Evolutionary conservation across 768 basidiomycete genomes (phyloP), one percentile per base, ranked within the genome.

Genomic region (Termitomyces sp.): DNA sequence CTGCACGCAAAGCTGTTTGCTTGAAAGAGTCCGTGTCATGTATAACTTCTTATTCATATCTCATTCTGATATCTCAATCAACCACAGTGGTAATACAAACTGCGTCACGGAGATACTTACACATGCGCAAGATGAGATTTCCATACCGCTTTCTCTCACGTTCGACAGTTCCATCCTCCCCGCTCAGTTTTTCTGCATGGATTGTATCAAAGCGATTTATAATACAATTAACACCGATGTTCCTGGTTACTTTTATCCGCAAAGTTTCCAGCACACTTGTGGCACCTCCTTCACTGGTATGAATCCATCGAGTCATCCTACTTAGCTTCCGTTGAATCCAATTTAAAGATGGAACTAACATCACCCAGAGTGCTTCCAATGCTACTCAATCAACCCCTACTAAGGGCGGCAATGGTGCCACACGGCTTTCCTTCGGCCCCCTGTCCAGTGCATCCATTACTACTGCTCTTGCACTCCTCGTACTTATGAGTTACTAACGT

Each of bases 51-150:
- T 37, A 8, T 22, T 45, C 2, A 18, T n/a, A 13, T 20, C 32
- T 37, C 18, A 5, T 7, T 30, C n/a, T 18, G 12, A 42, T 46
- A 9, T 20, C 20, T 14, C 47, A 24, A 60, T 16, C 27, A 5
- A 30, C 27, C 16, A 10, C 16, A 78, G 77, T 56, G 75, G 73
- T 26, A 69, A 64, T 40, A 75, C 74, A 6, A 73, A 75, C 58
- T 92, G 90, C 66, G 63, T 80, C 26, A 83, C 84, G 0, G 76
- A 91, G 63, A 72, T 76, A 7, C 76, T 91, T 12, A 80, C 73
- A 26, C 77, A 76, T 62, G 61, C 87, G 18, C 79, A 91, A 68
- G 64, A 52, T 40, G 47, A n/a, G n/a, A n/a, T n/a, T n/a, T n/a
- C n/a, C n/a, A n/a, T n/a, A n/a, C n/a, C n/a, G n/a, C n/a, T n/a